phyloP scores from a whole-genome alignment of 345 rosid species.

The Lagerstroemia speciosa region DNA sequence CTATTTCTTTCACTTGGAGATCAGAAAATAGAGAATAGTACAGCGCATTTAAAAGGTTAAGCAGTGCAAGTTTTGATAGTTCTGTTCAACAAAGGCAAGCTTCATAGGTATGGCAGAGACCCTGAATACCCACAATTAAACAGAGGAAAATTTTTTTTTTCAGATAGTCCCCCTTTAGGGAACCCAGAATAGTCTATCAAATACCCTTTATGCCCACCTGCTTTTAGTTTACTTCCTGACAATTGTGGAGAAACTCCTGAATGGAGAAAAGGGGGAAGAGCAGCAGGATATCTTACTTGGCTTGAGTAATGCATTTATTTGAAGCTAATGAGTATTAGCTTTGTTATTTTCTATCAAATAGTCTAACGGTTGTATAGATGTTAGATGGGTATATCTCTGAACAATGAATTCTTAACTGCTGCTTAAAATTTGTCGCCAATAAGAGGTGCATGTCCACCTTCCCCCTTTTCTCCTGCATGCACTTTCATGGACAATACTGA shows the following conservation, averaged over 20 bases:
- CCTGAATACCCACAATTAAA: not conserved
- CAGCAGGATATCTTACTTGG: not conserved
- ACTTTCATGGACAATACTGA: not conserved
- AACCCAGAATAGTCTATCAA: not conserved
- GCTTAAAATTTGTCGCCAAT: not conserved
- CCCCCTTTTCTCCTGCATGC: not conserved
- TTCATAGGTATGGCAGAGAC: not conserved
- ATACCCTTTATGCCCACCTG: not conserved
- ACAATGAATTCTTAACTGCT: not conserved
- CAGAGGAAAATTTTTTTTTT: not conserved
- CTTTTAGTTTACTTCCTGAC: not conserved
- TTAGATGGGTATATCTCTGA: not conserved
- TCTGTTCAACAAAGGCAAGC: not conserved
- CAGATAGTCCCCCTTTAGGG: not conserved
- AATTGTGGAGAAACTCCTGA: not conserved
- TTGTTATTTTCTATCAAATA: not conserved
- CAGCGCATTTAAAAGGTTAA: not conserved
- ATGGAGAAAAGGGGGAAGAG: not conserved
- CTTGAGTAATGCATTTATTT: not conserved
- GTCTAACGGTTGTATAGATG: not conserved
- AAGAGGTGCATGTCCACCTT: not conserved
- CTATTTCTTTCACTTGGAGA: not conserved
- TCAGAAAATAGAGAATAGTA: not conserved
- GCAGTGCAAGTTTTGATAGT: not conserved
- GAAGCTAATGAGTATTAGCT: not conserved